Conservation (phyloP, 148 eudicot species). For the Heliosperma pusillum region DNA sequence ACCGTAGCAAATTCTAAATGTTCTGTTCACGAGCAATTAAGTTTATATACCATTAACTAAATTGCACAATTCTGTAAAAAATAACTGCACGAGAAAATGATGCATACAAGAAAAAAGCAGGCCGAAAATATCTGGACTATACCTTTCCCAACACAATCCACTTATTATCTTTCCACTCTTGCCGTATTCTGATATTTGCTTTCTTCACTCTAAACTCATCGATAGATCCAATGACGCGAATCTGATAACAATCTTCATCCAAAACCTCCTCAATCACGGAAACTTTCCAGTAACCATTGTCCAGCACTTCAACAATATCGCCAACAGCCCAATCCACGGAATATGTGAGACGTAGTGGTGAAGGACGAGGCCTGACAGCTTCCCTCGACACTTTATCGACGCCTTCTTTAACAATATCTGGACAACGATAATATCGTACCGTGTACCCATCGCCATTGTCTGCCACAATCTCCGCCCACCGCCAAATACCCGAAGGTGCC, state of each 20-base stretch:
- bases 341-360: constrained; percentile 1
- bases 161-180: constrained; percentile 43
- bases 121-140: background rate
- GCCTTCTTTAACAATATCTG: constrained; percentile 22
- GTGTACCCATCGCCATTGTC: constrained; percentile 40
- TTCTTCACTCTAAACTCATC: constrained; percentile 39
- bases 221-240: constrained; percentile 42
- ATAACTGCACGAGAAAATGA: background rate
- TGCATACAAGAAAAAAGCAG: background rate
- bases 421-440: constrained; percentile 38
- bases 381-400: constrained; percentile 44
- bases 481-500: constrained; percentile 35
- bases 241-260: constrained; percentile 31
- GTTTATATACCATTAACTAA: too few species aligned
- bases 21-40: too few species aligned
- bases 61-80: too few species aligned
- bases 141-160: constrained; percentile 54
- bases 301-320: constrained; percentile 60
- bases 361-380: constrained; percentile 47
- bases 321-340: constrained; percentile 35
- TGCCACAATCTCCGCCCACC: constrained; percentile 40
- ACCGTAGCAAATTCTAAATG: too few species aligned
- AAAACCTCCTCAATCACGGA: constrained; percentile 39
- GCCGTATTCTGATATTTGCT: constrained; percentile 38
- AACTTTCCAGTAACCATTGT: constrained; percentile 49